These are phyloP conservation scores for Fraxinus velutina DNA, from an alignment of 305 asterid species.

Conservation along the genomic window DNA sequence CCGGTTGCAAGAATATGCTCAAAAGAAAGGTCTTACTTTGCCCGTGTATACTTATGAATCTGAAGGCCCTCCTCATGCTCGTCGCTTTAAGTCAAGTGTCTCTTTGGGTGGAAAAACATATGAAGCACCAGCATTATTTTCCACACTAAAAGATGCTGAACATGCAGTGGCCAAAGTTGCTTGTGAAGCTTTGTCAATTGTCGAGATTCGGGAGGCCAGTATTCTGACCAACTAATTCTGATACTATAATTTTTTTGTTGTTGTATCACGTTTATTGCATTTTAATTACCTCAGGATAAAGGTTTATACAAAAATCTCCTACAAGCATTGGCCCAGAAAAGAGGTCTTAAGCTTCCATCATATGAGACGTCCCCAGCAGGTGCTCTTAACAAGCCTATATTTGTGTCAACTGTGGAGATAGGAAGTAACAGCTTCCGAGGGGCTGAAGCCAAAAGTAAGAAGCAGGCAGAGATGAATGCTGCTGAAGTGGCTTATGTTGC, in stretches of 20 bases:
- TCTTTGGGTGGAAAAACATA: constrained; percentile 44
- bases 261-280: not conserved
- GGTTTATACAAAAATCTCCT: constrained; percentile 59
- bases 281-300: constrained; percentile 48
- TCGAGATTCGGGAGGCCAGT: constrained; percentile 50
- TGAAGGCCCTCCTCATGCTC: constrained; percentile 80
- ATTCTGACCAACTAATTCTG: constrained; percentile 7
- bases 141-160: constrained; percentile 79
- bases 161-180: constrained; percentile 81
- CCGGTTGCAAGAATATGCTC: constrained; percentile 62
- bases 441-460: constrained; percentile 57
- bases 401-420: constrained; percentile 52
- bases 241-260: not conserved
- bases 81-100: constrained; percentile 60
- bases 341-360: constrained; percentile 46
- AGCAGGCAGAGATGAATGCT: constrained; percentile 77
- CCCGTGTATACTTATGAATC: constrained; percentile 59
- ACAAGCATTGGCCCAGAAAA: constrained; percentile 62
- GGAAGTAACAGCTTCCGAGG: constrained; percentile 48
- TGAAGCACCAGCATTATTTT: constrained; percentile 42
- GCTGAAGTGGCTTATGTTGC: constrained; percentile 62
- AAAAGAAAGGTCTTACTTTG: constrained; percentile 44
- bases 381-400: constrained; percentile 46
- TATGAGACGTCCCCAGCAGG: constrained; percentile 52
- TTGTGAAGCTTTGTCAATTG: constrained; percentile 46